These are phyloP conservation scores for Sambucus nigra DNA, from an alignment of 129 eudicot genomes.

Conservation along the genomic window DNA sequence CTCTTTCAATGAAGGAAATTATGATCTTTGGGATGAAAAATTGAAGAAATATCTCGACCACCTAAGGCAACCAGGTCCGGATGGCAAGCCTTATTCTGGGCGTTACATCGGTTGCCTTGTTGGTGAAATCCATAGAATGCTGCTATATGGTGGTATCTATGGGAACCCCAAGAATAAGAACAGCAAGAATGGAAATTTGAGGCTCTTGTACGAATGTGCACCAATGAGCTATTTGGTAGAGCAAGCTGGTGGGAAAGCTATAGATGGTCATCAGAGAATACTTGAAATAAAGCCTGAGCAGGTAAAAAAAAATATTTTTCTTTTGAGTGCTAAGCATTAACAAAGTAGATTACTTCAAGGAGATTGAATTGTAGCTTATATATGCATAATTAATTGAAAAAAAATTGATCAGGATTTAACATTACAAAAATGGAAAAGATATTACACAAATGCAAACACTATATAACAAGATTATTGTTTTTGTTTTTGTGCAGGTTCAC, in stretches of 20 bases:
- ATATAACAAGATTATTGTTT: slow-evolving; percentile 6
- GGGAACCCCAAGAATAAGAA: slow-evolving; percentile 73
- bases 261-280: slow-evolving; percentile 70
- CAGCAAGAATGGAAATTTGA: slow-evolving; percentile 70
- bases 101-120: slow-evolving; percentile 86
- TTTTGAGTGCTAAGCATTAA: neutral
- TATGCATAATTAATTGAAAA: neutral
- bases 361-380: neutral
- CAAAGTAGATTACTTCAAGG: neutral
- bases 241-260: slow-evolving; percentile 96
- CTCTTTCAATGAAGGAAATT: slow-evolving; percentile 92
- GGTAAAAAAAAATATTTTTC: slow-evolving; percentile 37
- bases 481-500: slow-evolving; percentile 54
- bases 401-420: neutral
- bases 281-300: slow-evolving; percentile 71
- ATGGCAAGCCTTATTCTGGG: slow-evolving; percentile 86
- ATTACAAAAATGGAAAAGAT: neutral
- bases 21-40: slow-evolving; percentile 62
- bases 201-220: slow-evolving; percentile 94
- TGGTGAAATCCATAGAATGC: slow-evolving; percentile 85
- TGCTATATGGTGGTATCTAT: slow-evolving; percentile 76
- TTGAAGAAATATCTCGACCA: slow-evolving; percentile 65
- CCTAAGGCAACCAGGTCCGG: slow-evolving; percentile 64
- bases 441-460: neutral
- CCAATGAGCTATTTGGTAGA: slow-evolving; percentile 93